Conservation (phyloP, 2,329 filamentous ascomycete species). For the Penicillium brevicompactum region DNA sequence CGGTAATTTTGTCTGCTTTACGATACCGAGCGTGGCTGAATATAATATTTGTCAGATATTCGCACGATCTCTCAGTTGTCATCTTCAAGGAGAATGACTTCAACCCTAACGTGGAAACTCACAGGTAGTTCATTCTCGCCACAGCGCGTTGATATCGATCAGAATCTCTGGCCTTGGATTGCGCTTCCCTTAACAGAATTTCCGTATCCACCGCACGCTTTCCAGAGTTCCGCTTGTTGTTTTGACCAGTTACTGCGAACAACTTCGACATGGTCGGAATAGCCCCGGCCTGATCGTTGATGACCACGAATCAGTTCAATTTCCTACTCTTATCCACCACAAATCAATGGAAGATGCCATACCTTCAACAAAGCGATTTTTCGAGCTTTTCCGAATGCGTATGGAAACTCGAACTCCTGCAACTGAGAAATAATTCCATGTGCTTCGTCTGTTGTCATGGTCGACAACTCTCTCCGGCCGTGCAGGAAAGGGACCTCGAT, state of each 20-base stretch:
- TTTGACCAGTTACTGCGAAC: constrained; percentile 49
- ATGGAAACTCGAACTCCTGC: constrained; percentile 38
- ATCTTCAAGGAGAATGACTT: too few relatives aligned
- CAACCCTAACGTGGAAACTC: not conserved
- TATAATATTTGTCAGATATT: not conserved
- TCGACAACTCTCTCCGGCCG: constrained; percentile 21
- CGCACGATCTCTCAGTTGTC: too few relatives aligned
- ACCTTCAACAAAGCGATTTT: constrained; percentile 33
- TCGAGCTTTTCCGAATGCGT: constrained; percentile 28
- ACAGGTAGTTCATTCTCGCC: constrained; percentile 61
- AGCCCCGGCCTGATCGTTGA: constrained; percentile 43
- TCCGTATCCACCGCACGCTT: constrained; percentile 54
- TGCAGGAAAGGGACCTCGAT: constrained; percentile 2
- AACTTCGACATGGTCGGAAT: constrained; percentile 54
- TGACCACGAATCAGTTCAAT: not conserved
- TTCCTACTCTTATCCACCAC: not conserved
- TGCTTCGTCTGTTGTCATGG: constrained; percentile 36
- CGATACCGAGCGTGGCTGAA: constrained; percentile 53
- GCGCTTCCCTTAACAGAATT: constrained; percentile 48
- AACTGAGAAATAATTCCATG: constrained; percentile 29
- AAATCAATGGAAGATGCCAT: not conserved
- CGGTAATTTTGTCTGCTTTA: constrained; percentile 56
- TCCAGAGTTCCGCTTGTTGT: constrained; percentile 44
- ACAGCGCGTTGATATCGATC: constrained; percentile 50
- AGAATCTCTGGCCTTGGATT: constrained; percentile 37